Evolutionary conservation across 2,329 filamentous ascomycete genomes (phyloP), one percentile per base, ranked within the genome.

Genomic region (Aspergillus sp.): DNA sequence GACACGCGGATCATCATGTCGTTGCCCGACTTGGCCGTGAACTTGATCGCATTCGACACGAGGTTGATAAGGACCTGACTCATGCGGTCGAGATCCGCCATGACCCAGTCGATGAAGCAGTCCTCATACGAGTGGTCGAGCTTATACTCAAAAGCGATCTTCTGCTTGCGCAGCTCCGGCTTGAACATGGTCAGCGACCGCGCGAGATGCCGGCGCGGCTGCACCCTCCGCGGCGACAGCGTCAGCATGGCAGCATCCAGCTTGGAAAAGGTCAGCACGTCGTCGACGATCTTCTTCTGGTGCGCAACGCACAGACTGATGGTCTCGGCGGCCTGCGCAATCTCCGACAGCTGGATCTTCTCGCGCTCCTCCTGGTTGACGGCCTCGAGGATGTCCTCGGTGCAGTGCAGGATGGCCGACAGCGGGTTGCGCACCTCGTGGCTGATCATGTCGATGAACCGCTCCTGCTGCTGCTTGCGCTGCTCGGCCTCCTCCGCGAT

Each of bases 21-120:
- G 6, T 34, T 44, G 5, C 54, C 42, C 6, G 85, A 80, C 11
- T 76, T 81, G 14, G 78, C 77, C 16, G 89, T 93, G 64, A 92
- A 93, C 63, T 93, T 93, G 68, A 93, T 86, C 0, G 88, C 88
- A 62, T 93, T 93, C 6, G 88, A 89, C 7, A 89, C 81, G 1
- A 93, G 78, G 61, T 93, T 93, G 67, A 93, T 91, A 3, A 92
- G 76, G 1, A 92, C 87, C 68, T 93, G 89, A 47, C 88, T 81
- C 46, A 93, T 84, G 20, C 89, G 81, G 14, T 86, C 88, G 0
- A 89, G 86, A 65, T 93, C 89, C 23, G 91, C 72, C 47, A 77
- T 75, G 11, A 91, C 82, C 77, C 84, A 91, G 32, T 87, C 82
- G 31, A 88, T 74, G 0, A 72, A 72, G 1, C 86, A 73, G 1